These are phyloP conservation scores for Epichloe festucae DNA, from an alignment of 2,329 filamentous ascomycete genomes.

Conservation along the genomic window DNA sequence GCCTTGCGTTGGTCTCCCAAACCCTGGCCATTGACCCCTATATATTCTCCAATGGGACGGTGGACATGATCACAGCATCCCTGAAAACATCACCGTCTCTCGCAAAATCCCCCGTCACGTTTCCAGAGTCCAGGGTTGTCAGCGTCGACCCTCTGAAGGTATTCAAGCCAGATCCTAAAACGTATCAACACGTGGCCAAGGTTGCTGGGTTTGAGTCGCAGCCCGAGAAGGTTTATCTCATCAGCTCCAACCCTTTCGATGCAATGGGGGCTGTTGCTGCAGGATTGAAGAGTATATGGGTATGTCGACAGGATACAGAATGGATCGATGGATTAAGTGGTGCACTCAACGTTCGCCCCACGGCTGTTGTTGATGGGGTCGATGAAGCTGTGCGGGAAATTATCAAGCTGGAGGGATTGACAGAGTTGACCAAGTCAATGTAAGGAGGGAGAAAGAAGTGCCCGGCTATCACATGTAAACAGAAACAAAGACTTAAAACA, in stretches of 20 bases:
- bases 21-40: slow-evolving; percentile 32
- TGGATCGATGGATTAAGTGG: slow-evolving; percentile 7
- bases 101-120: slow-evolving; percentile 23
- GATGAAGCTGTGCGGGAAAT: neutral
- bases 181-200: slow-evolving; percentile 47
- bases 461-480: neutral
- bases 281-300: slow-evolving; percentile 10
- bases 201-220: slow-evolving; percentile 32
- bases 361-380: neutral
- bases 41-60: slow-evolving; percentile 59
- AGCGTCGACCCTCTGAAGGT: slow-evolving; percentile 45
- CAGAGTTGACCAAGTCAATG: no score
- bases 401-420: neutral
- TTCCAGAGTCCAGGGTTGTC: slow-evolving; percentile 24
- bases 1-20: slow-evolving; percentile 33
- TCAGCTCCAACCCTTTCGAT: slow-evolving; percentile 65
- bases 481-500: neutral
- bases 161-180: slow-evolving; percentile 53
- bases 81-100: slow-evolving; percentile 44
- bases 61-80: slow-evolving; percentile 47
- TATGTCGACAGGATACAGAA: slow-evolving; percentile 8
- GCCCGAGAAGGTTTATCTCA: slow-evolving; percentile 47
- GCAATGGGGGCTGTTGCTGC: slow-evolving; percentile 43
- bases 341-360: neutral
- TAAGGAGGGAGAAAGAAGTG: no score